Base-by-base conservation (phyloP, 1,139 yeast species). In the Candida buenavistaensis region DNA sequence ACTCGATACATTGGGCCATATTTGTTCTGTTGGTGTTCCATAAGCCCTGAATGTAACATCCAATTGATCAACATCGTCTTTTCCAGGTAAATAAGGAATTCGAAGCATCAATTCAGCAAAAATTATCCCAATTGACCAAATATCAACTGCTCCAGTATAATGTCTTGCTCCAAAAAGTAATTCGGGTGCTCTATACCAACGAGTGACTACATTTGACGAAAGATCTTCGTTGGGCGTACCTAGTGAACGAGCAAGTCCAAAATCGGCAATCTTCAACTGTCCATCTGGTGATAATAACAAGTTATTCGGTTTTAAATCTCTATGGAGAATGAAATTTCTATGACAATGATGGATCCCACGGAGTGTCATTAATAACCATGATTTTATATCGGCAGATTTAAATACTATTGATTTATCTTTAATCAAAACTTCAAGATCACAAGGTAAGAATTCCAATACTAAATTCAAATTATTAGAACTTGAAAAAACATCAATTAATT, bases 101-200 rank as follows among this genome's bases (percentile, higher is more conserved):
- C 99, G 72, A 47, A 92, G 68, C 97, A 92, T 89, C 48, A 92
- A 66, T 52, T 92, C 98, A 0, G 97, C 97, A 65, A 89, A 90
- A n/a, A 92, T 90, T 5, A 87, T 78, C 1, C 98, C 98, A 13
- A 89, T 81, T 0, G 96, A 86, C 98, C 98, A 92, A 3, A 88
- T 69, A 59, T 92, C 98, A 3, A 92, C 78, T 0, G 95, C 96
- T 2, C 78, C 80, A 0, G 96, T 85, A 52, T 92, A 92, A 54
- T 88, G 95, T 36, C 80, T 75, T 1, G 97, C 90, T 0, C 96
- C 96, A 54, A 90, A 82, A 26, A 92, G 62, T 33, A 92, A 66
- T 51, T 92, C 98, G 0, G 98, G 98, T 0, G 97, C 95, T 37
- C 97, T 67, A 60, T 92, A 92, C 98, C 98, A 92, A 41, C 97